These are phyloP conservation scores for Lineolata rhizophorae DNA, from an alignment of 495 filamentous ascomycete species.

Conservation along the genomic window DNA sequence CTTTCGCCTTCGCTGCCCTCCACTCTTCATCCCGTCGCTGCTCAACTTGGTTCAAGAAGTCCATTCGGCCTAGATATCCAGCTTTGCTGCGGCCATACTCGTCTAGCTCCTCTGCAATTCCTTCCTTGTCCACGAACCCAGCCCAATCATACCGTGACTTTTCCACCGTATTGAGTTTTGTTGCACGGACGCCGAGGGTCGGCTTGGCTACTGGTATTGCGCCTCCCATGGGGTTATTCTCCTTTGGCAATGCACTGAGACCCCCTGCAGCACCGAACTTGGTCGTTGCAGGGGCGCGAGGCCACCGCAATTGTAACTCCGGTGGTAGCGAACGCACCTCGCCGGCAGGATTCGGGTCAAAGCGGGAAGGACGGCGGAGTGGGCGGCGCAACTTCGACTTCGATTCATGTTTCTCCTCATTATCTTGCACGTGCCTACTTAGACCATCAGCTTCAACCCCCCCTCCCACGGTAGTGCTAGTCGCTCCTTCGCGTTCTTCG, in stretches of 20 bases:
- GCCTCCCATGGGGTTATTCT: constrained; percentile 2
- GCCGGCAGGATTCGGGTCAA: constrained; percentile 46
- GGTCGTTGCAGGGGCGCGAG: too few relatives aligned
- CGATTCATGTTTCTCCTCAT: too few relatives aligned
- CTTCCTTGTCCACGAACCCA: constrained; percentile 75
- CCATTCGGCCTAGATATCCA: constrained; percentile 62
- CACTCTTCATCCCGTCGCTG: constrained; percentile 54
- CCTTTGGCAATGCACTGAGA: too few relatives aligned
- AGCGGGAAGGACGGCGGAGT: constrained; percentile 49
- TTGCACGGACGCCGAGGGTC: constrained; percentile 28
- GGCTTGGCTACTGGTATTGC: constrained; percentile 3
- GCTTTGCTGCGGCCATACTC: constrained; percentile 65
- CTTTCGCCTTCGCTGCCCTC: constrained; percentile 25
- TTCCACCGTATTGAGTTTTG: constrained; percentile 88
- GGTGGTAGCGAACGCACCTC: constrained; percentile 16
- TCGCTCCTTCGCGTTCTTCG: constrained; percentile 4
- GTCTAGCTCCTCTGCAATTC: constrained; percentile 77
- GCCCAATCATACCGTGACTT: constrained; percentile 93
- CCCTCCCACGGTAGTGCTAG: not conserved
- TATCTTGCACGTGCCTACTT: too few relatives aligned
- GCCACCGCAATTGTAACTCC: constrained; percentile 13
- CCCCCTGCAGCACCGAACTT: too few relatives aligned
- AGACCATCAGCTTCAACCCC: not conserved
- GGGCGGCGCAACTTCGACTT: constrained; percentile 51
- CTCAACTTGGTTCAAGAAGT: constrained; percentile 73